A percentile compares a stretch with the other conserved stretches of the same genome.
Conservation (phyloP, 2,329 filamentous ascomycete genomes). For the Diplodia scrobiculata region DNA sequence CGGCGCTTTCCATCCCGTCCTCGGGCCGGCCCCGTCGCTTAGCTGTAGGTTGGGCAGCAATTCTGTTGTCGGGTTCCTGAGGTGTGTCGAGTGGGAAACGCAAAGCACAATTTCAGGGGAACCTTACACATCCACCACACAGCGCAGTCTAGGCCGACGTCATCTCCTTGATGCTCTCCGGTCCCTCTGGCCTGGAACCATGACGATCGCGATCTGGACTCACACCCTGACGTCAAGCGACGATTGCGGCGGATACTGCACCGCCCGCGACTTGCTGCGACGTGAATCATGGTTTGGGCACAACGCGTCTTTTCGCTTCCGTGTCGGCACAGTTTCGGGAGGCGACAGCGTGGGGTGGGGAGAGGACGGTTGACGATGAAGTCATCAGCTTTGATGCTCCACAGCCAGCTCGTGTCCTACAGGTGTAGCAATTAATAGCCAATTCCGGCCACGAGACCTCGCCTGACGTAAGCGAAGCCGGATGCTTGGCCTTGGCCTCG, state of each 20-base stretch:
- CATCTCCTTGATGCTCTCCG: background rate
- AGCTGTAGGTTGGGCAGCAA: constrained; percentile 17
- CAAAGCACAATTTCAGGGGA: background rate
- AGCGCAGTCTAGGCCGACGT: background rate
- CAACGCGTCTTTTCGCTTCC: background rate
- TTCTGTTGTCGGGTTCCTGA: background rate
- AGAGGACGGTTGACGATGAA: background rate
- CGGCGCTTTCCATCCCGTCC: constrained; percentile 4
- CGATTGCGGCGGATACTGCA: background rate
- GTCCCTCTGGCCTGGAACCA: background rate
- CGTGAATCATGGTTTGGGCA: background rate
- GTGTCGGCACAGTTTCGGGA: constrained; percentile 14
- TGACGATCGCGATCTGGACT: no score
- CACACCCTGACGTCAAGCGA: background rate
- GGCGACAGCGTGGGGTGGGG: background rate
- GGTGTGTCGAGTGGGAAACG: background rate
- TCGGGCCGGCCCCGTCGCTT: constrained; percentile 16
- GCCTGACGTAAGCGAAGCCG: background rate
- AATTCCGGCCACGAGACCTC: background rate
- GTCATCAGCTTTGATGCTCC: constrained; percentile 1
- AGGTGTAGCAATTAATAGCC: background rate
- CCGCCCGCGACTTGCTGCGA: background rate
- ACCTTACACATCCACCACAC: background rate
- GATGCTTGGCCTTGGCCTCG: background rate
- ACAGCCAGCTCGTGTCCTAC: background rate